These are phyloP conservation scores for Hibiscus trionum DNA, from an alignment of 345 rosid species.

Conservation along the genomic window DNA sequence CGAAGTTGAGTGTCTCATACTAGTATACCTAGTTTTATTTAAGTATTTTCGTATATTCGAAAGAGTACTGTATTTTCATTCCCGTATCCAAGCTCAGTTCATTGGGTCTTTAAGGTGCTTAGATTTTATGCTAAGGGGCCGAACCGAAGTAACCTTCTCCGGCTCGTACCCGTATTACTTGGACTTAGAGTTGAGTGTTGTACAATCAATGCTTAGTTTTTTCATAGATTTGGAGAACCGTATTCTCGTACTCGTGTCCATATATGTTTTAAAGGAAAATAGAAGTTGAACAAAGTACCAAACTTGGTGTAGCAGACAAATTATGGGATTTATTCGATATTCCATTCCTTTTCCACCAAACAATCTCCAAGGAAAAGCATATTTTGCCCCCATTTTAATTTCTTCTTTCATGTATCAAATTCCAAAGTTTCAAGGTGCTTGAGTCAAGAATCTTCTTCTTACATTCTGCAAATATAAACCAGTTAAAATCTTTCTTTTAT, in stretches of 20 bases:
- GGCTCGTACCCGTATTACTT: no score
- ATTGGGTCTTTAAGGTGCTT: no score
- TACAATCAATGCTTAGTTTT: no score
- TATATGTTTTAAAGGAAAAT: neutral
- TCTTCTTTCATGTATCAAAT: constrained; percentile 31
- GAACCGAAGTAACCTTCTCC: no score
- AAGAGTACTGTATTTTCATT: no score
- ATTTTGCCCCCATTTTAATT: constrained; percentile 13
- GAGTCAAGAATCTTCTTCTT: constrained; percentile 43
- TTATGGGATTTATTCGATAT: constrained; percentile 58
- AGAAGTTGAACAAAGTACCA: constrained; percentile 61
- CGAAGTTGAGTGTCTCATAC: neutral
- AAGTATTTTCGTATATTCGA: no score
- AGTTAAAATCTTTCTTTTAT: constrained; percentile 18
- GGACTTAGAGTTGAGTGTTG: no score
- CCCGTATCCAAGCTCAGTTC: no score
- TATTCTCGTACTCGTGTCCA: neutral
- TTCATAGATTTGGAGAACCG: neutral
- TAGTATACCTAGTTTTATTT: no score
- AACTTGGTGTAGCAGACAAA: constrained; percentile 79
- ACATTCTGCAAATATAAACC: constrained; percentile 28
- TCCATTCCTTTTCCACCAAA: constrained; percentile 54
- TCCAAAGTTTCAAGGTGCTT: constrained; percentile 31
- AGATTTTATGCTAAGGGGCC: no score
- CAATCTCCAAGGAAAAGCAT: constrained; percentile 54